Evolutionary conservation across 2,329 filamentous ascomycete genomes (phyloP).

Genomic region (Cladorrhinum sp.): DNA sequence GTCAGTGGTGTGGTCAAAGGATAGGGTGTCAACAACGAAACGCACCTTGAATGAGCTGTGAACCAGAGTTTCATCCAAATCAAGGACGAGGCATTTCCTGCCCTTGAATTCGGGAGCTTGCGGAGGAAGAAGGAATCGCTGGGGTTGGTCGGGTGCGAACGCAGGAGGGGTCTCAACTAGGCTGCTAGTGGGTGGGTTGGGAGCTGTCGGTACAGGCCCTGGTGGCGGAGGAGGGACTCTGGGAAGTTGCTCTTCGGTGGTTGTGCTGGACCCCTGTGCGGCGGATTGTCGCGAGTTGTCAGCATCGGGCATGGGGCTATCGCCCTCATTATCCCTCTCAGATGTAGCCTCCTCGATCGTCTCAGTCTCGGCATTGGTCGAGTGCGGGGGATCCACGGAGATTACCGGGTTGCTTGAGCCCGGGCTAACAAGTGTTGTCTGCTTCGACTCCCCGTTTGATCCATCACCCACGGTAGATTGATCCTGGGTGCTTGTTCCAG

Average conservation of each 20-base stretch:
- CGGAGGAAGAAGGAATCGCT: slow-evolving; percentile 77
- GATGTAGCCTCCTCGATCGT: slow-evolving; percentile 26
- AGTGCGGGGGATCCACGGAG: slow-evolving; percentile 40
- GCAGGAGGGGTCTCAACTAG: slow-evolving; percentile 41
- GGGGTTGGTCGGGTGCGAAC: slow-evolving; percentile 47
- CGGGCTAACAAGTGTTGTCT: slow-evolving; percentile 37
- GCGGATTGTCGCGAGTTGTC: slow-evolving; percentile 50
- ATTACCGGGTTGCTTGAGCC: slow-evolving; percentile 36
- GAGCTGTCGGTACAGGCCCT: slow-evolving; percentile 40
- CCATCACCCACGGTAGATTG: slow-evolving; percentile 42
- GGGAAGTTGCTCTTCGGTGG: slow-evolving; percentile 37
- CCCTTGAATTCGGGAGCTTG: slow-evolving; percentile 76
- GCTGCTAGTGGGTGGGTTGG: slow-evolving; percentile 35
- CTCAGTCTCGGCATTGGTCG: slow-evolving; percentile 21
- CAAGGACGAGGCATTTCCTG: slow-evolving; percentile 90
- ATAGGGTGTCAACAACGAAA: neutral
- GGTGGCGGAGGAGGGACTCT: slow-evolving; percentile 48
- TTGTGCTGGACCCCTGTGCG: slow-evolving; percentile 35
- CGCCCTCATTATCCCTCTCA: slow-evolving; percentile 53
- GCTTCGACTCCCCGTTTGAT: slow-evolving; percentile 45
- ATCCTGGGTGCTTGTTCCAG: slow-evolving; percentile 47
- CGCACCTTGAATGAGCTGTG: slow-evolving; percentile 97
- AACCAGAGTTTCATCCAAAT: slow-evolving; percentile 93
- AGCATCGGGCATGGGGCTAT: slow-evolving; percentile 66
- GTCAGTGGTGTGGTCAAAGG: slow-evolving; percentile 8